Evolutionary conservation across 257 asterid species (phyloP).

Genomic region (Petunia axillaris): DNA sequence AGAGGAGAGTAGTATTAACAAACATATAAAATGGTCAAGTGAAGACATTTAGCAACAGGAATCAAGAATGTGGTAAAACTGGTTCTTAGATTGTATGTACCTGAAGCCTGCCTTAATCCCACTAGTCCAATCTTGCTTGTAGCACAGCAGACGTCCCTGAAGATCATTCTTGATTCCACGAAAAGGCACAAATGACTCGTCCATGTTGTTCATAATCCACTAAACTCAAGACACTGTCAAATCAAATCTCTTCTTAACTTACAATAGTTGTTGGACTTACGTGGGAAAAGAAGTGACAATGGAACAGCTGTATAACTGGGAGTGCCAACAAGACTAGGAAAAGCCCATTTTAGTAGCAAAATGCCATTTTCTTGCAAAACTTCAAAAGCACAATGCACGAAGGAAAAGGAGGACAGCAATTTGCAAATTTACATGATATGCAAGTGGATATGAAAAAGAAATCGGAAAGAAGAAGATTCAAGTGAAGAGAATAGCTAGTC

Average conservation of each 20-base stretch:
- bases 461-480: neutral
- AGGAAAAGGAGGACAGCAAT: neutral
- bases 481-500: neutral
- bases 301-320: too few relatives aligned
- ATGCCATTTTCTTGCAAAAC: neutral
- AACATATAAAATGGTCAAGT: neutral
- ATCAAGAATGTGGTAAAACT: neutral
- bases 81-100: constrained; percentile 28
- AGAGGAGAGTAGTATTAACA: neutral
- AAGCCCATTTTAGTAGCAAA: neutral
- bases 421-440: constrained; percentile 3
- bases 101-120: constrained; percentile 83
- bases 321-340: neutral
- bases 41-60: neutral
- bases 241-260: neutral
- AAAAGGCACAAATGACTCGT: constrained; percentile 80
- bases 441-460: neutral
- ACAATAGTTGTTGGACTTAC: neutral
- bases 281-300: neutral
- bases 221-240: neutral
- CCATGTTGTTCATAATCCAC: constrained; percentile 44
- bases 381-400: neutral
- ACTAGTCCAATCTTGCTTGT: constrained; percentile 86
- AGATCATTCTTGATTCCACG: constrained; percentile 84
- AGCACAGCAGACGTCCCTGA: constrained; percentile 65